Percentiles rank a stretch among this genome's conserved stretches.
These are phyloP conservation scores for Gossypium mustelinum DNA, from an alignment of 345 rosid genomes.

Conservation along the genomic window DNA sequence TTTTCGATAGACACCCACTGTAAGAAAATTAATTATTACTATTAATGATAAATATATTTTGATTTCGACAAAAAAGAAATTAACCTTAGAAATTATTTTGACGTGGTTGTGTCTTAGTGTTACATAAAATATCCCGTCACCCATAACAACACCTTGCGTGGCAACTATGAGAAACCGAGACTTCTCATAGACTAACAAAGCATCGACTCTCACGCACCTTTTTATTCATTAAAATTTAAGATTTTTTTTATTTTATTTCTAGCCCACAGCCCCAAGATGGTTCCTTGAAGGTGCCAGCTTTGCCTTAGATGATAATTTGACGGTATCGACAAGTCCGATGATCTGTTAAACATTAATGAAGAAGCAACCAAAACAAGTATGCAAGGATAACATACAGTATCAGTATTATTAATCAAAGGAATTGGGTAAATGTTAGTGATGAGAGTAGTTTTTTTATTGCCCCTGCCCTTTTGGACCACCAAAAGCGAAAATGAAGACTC, in stretches of 20 bases:
- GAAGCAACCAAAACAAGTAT: background rate
- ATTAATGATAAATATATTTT: too few relatives aligned
- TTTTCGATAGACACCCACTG: rapidly evolving
- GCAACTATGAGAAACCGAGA: too few relatives aligned
- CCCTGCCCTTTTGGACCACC: background rate
- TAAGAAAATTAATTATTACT: too few relatives aligned
- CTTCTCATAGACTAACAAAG: too few relatives aligned
- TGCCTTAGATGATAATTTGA: background rate
- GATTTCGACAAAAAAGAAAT: too few relatives aligned
- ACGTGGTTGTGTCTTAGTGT: too few relatives aligned
- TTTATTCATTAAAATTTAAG: too few relatives aligned
- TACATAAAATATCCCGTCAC: too few relatives aligned
- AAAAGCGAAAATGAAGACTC: background rate
- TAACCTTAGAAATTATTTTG: too few relatives aligned
- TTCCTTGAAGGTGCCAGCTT: conserved; percentile 1
- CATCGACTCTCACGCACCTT: too few relatives aligned
- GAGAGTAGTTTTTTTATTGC: background rate
- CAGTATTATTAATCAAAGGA: background rate
- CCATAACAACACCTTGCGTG: too few relatives aligned
- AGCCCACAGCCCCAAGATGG: background rate
- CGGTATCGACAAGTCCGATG: background rate
- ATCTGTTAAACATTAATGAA: background rate
- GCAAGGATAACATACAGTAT: background rate
- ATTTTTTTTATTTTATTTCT: background rate
- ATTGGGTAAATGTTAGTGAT: background rate